Percentiles rank a stretch among this genome's conserved stretches.
Conservation (phyloP, 345 rosid genomes). For the Hibiscus syriacus region DNA sequence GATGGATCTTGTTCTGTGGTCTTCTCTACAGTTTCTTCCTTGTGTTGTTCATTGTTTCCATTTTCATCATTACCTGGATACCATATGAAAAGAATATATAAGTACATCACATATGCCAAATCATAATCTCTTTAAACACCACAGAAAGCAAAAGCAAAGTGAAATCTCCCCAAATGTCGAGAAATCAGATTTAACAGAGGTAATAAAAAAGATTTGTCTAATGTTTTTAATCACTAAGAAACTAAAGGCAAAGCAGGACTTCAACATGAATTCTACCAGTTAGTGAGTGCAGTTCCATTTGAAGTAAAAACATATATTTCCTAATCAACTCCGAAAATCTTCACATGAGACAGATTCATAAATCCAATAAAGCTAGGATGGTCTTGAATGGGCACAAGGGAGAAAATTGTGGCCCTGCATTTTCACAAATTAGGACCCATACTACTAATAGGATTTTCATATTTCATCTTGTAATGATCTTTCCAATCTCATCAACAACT, state of each 20-base stretch:
- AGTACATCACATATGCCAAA: slow-evolving; percentile 5
- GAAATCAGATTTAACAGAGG: neutral
- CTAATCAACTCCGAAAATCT: neutral
- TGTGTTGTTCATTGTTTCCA: too few relatives aligned
- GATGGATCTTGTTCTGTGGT: slow-evolving; percentile 24
- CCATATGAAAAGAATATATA: slow-evolving; percentile 7
- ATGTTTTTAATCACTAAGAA: neutral
- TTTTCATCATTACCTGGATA: too few relatives aligned
- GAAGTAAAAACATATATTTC: neutral
- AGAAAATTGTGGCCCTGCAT: neutral
- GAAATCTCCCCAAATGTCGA: too few relatives aligned
- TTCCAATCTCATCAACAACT: neutral
- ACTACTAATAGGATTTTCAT: neutral
- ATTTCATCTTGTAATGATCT: neutral
- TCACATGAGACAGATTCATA: neutral
- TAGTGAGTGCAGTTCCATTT: too few relatives aligned
- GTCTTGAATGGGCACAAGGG: neutral
- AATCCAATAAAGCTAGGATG: too few relatives aligned
- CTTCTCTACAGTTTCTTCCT: slow-evolving; percentile 25
- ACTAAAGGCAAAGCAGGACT: neutral
- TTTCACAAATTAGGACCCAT: neutral
- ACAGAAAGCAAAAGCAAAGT: neutral
- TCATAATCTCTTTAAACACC: neutral
- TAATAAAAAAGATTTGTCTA: neutral
- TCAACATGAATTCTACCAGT: neutral